Base-by-base conservation (phyloP, 2,329 filamentous ascomycete species). In the Fusarium tanahbumbuense region DNA sequence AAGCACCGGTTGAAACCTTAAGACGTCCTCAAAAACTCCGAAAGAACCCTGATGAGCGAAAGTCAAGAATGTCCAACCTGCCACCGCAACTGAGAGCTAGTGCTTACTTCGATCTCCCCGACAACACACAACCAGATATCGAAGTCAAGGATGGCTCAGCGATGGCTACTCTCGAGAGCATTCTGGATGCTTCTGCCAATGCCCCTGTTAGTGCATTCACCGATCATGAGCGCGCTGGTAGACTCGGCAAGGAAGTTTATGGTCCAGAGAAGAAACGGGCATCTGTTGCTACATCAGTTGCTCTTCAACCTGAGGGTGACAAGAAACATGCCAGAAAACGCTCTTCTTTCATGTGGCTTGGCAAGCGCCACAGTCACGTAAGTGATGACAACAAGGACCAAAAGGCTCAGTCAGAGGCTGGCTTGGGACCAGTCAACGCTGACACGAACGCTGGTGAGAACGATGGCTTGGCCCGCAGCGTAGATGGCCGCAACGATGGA, bases 141-240 rank as follows among this genome's bases (percentile, higher is more conserved):
- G 84, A 90, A 71, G 77, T 90, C 57, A 90, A 90, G 78, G 90
- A 92, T 61, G 91, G 93, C 20, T 98, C 96, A 27, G 94, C 95
- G 13, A 93, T 94, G 77, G 91, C 89, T 44, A 97, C 95, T 0
- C 86, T 99, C 10, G 94, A 99, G 71, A 94, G 90, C 77, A 97
- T 99, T 56, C 86, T 99, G 18, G 92, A 97, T 76, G 96, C 95
- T 10, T 96, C 95, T 5, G 92, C 93, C 5, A 88, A 87, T 64
- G 95, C 96, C 1, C 96, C 96, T 2, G 94, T 97, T 30, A 93
- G 86, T 71, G 95, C 94, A 27, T 98, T 98, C 75, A 97, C 92
- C 0, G 93, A 98, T 75, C 94, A 98, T 78, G 88, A 91, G 1
- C 94, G 92, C 76, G 92, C 91, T 28, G 94, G 94, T 7, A 88